Evolutionary conservation across 108 stramenopile species (phyloP), one percentile per base, ranked within the genome.

Genomic region (Pseudonitzschia pungens): DNA sequence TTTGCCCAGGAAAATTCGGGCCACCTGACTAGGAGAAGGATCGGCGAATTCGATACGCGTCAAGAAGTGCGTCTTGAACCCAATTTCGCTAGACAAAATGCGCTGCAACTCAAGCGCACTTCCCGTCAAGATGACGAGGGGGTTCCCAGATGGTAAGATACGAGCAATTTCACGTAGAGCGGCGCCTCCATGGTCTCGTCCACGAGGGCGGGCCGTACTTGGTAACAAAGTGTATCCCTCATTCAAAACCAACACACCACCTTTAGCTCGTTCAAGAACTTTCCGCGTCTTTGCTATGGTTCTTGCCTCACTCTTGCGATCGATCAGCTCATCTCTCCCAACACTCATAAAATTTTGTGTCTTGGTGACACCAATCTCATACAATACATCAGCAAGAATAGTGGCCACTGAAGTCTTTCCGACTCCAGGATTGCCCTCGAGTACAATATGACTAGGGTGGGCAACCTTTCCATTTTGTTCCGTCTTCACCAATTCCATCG

Each of bases 381-480:
- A 79, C 45, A 97, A 60, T 8, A 97, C 77, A 0, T 82, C 74
- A n/a, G 83, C 72, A 62, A 96, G 70, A 3, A 95, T 62, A 4
- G 84, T 73, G 9, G 96, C 92, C 16, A 95, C 92, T 42, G 79
- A 88, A 7, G 90, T 86, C 76, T 96, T 97, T 31, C 96, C 96
- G 32, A 90, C 90, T 18, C 97, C 97, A 0, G 97, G 94, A 70
- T 90, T 93, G 27, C 98, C 98, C 21, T 91, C 81, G 36, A 98
- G 84, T 28, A 86, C 81, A 43, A 91, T 72, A 72, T 93, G 93
- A 56, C 82, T 75, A 18, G 91, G 88, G 7, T 78, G 73, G 56
- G 80, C 77, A 26, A 73, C 28, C 45, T 56, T 45, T 53, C 80
- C 68, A n/a, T 75, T 80, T 26, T 75, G 74, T 66, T 78, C 27